These are phyloP conservation scores for Xylariaceae sp. DNA, from an alignment of 2,329 filamentous ascomycete species.

Conservation along the genomic window DNA sequence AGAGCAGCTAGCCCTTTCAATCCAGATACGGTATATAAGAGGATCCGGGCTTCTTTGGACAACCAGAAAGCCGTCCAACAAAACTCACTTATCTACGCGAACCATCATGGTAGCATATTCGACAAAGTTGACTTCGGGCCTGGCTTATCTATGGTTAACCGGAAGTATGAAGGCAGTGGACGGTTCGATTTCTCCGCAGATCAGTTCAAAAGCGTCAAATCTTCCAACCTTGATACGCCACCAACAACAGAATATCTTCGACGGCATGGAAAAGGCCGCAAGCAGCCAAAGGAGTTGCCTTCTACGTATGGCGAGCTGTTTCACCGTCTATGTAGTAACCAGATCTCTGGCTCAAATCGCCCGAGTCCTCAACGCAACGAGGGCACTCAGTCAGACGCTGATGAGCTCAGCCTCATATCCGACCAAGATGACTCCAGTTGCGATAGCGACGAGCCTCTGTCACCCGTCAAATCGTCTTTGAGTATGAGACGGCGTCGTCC, in stretches of 20 bases:
- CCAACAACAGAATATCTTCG: constrained; percentile 47
- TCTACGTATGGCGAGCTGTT: constrained; percentile 35
- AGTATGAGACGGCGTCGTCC: constrained; percentile 38
- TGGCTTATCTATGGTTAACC: constrained; percentile 49
- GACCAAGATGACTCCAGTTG: constrained; percentile 54
- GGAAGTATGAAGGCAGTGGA: constrained; percentile 56
- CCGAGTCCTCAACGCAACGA: constrained; percentile 39
- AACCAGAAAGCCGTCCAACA: constrained; percentile 20
- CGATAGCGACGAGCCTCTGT: constrained; percentile 45
- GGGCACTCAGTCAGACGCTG: constrained; percentile 40
- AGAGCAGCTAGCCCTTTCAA: constrained; percentile 55
- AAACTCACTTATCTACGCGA: constrained; percentile 22
- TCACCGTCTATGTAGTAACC: constrained; percentile 33
- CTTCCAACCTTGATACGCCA: constrained; percentile 32
- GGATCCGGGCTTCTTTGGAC: constrained; percentile 47
- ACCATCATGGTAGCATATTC: constrained; percentile 46
- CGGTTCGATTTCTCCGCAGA: constrained; percentile 45
- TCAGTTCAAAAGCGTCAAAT: constrained; percentile 30
- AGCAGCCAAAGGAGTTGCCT: constrained; percentile 34
- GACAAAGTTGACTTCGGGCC: constrained; percentile 53
- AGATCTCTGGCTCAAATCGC: constrained; percentile 33
- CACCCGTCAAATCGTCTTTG: constrained; percentile 44
- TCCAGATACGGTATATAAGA: constrained; percentile 55
- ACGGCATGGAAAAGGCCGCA: constrained; percentile 42
- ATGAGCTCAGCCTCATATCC: constrained; percentile 50